Percentiles rank a stretch among this genome's conserved stretches.
phyloP scores from a whole-genome alignment of 495 filamentous ascomycete species.

The Hyaloscypha hepaticicola region DNA sequence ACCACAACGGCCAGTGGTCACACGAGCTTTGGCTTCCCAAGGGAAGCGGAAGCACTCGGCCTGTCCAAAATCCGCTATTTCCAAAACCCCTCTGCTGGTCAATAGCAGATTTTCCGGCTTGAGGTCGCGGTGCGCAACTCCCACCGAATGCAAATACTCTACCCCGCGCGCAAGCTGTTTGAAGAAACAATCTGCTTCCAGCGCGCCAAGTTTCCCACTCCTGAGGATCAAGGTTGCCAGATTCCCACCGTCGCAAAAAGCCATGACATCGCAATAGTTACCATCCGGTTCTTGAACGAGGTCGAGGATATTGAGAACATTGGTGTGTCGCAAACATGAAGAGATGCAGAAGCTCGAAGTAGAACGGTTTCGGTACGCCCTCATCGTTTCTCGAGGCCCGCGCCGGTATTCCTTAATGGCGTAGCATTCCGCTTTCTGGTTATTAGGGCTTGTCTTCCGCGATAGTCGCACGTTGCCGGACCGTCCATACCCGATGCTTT shows the following conservation, averaged over 20 bases:
- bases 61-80: constrained; percentile 1
- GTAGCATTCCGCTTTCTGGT: constrained; percentile 3
- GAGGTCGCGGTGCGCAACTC: constrained; percentile 19
- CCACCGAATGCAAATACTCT: constrained; percentile 16
- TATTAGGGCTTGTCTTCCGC: constrained; percentile 1
- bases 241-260: constrained; percentile 3
- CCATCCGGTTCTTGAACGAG: background rate
- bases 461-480: constrained; percentile 3
- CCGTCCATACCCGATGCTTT: constrained; percentile 1
- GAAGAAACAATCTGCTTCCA: constrained; percentile 7
- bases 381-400: background rate
- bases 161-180: background rate
- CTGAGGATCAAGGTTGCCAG: constrained; percentile 4
- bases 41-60: background rate
- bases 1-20: constrained; percentile 1
- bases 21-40: constrained; percentile 1
- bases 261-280: background rate
- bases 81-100: background rate
- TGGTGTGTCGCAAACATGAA: constrained; percentile 2
- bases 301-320: constrained; percentile 3
- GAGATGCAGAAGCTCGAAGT: constrained; percentile 1
- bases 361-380: constrained; percentile 2
- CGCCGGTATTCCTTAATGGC: constrained; percentile 3
- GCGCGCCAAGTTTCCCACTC: background rate
- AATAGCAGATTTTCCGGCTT: constrained; percentile 11